A percentile compares a stretch with the other conserved stretches of the same genome.
Conservation (phyloP, 2,329 filamentous ascomycete genomes). For the Cladophialophora exuberans region DNA sequence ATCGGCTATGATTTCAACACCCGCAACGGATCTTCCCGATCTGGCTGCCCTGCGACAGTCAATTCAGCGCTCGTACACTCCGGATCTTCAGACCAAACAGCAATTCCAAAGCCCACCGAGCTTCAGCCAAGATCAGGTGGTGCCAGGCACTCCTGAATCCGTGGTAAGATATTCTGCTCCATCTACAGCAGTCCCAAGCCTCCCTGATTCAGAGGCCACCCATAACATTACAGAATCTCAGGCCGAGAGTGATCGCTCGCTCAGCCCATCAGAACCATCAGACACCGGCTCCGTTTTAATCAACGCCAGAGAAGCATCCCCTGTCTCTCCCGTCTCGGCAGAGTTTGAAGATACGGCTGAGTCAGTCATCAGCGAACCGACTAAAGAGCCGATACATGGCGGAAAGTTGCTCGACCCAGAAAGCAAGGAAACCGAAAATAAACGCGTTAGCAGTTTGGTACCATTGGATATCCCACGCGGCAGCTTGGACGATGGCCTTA, state of each 20-base stretch:
- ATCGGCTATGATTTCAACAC: conserved; percentile 21
- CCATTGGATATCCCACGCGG: conserved; percentile 82
- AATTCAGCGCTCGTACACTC: conserved; percentile 43
- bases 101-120: conserved; percentile 37
- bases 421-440: neutral
- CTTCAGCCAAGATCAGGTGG: conserved; percentile 39
- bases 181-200: conserved; percentile 19
- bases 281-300: conserved; percentile 23
- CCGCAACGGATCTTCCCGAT: conserved; percentile 37
- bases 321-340: conserved; percentile 22
- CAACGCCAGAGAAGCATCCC: conserved; percentile 20
- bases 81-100: conserved; percentile 26
- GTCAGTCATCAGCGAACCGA: neutral
- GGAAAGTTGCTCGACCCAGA: conserved; percentile 5
- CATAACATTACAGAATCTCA: conserved; percentile 63
- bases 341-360: conserved; percentile 15
- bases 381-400: neutral
- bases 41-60: conserved; percentile 43
- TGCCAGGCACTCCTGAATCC: conserved; percentile 79
- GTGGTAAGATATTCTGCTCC: conserved; percentile 78
- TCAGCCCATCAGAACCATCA: conserved; percentile 26
- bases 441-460: conserved; percentile 73
- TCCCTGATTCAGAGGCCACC: conserved; percentile 62
- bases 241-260: conserved; percentile 26
- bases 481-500: conserved; percentile 66